Conservation (phyloP, 1,284 basidiomycete species). For the Pseudozyma flocculosa region DNA sequence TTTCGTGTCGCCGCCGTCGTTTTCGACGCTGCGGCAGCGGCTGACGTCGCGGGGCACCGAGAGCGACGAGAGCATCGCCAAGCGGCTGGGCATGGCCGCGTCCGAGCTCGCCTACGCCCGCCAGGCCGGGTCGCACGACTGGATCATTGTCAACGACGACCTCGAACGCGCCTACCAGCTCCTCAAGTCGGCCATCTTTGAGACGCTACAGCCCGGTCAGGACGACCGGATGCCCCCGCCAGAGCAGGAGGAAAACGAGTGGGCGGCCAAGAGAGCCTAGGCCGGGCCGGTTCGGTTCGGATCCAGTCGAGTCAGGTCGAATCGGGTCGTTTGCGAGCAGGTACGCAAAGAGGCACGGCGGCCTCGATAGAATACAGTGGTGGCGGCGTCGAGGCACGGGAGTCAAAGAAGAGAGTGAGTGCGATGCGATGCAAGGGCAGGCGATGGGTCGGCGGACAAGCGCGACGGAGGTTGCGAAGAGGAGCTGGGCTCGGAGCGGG, state of each 20-base stretch:
- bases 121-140: slow-evolving; percentile 71
- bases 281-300: too few relatives aligned
- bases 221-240: slow-evolving; percentile 37
- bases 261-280: slow-evolving; percentile 6
- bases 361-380: too few relatives aligned
- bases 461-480: too few relatives aligned
- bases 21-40: slow-evolving; percentile 63
- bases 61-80: slow-evolving; percentile 70
- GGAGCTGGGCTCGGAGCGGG: too few relatives aligned
- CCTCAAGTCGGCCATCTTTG: slow-evolving; percentile 52
- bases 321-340: too few relatives aligned
- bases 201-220: slow-evolving; percentile 21
- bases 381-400: too few relatives aligned
- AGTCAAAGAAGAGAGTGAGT: too few relatives aligned
- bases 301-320: too few relatives aligned
- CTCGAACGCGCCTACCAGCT: slow-evolving; percentile 75
- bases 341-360: too few relatives aligned
- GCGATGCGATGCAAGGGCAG: too few relatives aligned
- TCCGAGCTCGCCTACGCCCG: slow-evolving; percentile 83
- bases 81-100: slow-evolving; percentile 76
- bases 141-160: slow-evolving; percentile 89
- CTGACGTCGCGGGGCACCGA: slow-evolving; percentile 84
- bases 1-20: slow-evolving; percentile 86
- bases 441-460: too few relatives aligned
- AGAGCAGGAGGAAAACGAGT: slow-evolving; percentile 37